Percentiles rank a stretch among this genome's conserved stretches.
Conservation (phyloP, 768 basidiomycete species). For the Botryobasidium botryosum region DNA sequence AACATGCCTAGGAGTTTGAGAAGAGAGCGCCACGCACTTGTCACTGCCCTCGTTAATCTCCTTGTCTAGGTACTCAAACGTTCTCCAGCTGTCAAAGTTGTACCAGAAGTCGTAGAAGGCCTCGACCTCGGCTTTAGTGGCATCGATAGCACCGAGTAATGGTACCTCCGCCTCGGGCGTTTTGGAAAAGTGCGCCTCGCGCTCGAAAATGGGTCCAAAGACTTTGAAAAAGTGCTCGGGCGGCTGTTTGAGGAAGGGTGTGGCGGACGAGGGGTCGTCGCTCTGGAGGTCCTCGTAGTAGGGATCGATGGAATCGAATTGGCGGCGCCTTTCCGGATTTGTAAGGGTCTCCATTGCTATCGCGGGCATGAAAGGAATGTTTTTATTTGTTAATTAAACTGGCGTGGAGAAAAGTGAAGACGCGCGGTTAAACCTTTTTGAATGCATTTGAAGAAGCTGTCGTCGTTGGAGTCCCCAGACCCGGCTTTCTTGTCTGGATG, state of each 20-base stretch:
- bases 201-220: slow-evolving; percentile 71
- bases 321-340: slow-evolving; percentile 70
- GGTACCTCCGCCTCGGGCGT: slow-evolving; percentile 54
- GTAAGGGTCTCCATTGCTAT: slow-evolving; percentile 91
- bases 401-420: slow-evolving; percentile 5
- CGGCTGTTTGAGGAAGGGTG: too few species aligned
- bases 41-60: slow-evolving; percentile 97
- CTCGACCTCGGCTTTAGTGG: slow-evolving; percentile 70
- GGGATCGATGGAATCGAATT: slow-evolving; percentile 94
- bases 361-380: slow-evolving; percentile 8
- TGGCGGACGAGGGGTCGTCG: slow-evolving; percentile 57
- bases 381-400: too few species aligned
- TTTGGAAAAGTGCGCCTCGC: slow-evolving; percentile 86
- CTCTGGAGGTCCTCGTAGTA: too few species aligned
- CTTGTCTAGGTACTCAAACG: slow-evolving; percentile 96
- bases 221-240: slow-evolving; percentile 55
- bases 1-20: not conserved
- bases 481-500: slow-evolving; percentile 94
- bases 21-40: slow-evolving; percentile 34
- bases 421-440: slow-evolving; percentile 71
- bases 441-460: slow-evolving; percentile 99
- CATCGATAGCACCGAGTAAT: slow-evolving; percentile 48
- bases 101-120: slow-evolving; percentile 99
- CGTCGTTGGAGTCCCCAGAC: slow-evolving; percentile 79
- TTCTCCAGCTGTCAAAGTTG: slow-evolving; percentile 97